Base-by-base conservation (phyloP, 2,329 filamentous ascomycete species). In the Sporothrix dimorphospora region DNA sequence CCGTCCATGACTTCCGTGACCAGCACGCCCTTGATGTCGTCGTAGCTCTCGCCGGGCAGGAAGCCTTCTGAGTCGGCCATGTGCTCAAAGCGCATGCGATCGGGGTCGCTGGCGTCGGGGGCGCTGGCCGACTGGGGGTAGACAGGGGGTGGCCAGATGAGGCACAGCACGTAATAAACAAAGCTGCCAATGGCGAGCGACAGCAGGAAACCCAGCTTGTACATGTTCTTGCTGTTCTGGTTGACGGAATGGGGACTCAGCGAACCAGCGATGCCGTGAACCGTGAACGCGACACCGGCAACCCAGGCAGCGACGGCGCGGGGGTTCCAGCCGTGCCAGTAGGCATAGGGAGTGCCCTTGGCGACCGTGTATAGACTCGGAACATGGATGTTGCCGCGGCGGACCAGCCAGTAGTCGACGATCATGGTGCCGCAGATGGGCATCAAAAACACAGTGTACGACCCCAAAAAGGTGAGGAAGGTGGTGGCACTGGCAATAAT, bases 391-490 rank as follows among this genome's bases (percentile, higher is more conserved):
- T 63, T 63, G 57, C 57, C 55, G 34, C 57, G 57, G 11, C 57
- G 57, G 34, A 63, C 57, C 34, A 63, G 12, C 57, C 57, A 63
- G 57, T 63, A 63, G 57, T 74, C 71, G 38, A 74, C 70, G 2
- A 73, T 49, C 67, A 73, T 74, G 49, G 59, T 71, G 61, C 72
- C 77, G 66, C 75, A 76, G 27, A 83, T 78, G 0, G 83, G 83
- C 68, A 79, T 80, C 72, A 84, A 76, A 75, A 84, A 83, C 66
- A 82, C 79, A 8, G 79, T 78, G 72, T 83, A 84, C 1, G 78
- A 80, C 6, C 79, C 79, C 0, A 84, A 75, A 73, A 84, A 84
- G 5, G 81, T 83, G 1, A 83, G 75, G 73, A 85, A 83, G 12
- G 78, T 79, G 14, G 77, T 73, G 0, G 83, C 83, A 1, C 77